Evolutionary conservation across 768 basidiomycete genomes (phyloP), one percentile per base, ranked within the genome.

Genomic region (Hypholoma sublateritium): DNA sequence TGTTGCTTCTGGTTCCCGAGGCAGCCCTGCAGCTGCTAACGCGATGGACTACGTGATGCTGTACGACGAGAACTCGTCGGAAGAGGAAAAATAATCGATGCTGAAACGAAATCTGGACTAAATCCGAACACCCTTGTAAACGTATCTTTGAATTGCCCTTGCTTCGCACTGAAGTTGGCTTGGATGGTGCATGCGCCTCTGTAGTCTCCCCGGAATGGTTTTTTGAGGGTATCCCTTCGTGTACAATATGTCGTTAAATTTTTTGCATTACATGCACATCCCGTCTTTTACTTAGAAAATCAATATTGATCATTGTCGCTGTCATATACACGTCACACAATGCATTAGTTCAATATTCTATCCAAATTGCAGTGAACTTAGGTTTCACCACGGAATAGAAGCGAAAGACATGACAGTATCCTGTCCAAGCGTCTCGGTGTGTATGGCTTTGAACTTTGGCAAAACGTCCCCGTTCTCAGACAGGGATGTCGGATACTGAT

Each of bases 41-140:
- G 28, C 28, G 9, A 69, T 80, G 60, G 88, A 90, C 59, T 91
- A 88, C 64, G 87, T 90, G 13, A 76, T 91, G 55, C 69, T 91
- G 56, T 91, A 88, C 60, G 89, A 89, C 65, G 85, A 84, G 58
- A 76, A 75, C 49, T 82, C 82, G 0, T 83, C 84, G 34, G 83
- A 80, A 47, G 65, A 65, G 53, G 60, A 58, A 56, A 53, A 45
- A 44, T 53, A 44, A 53, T 21, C 4, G 28, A 32, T 32, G 28
- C 28, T 32, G 28, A 9, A 32, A 32, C 9, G 28, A 32, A 16
- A 12, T 5, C 21, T 42, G 13, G 50, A 11, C 12, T 22, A 49
- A 42, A 49, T 39, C 17, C 17, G 24, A 22, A 22, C 19, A 53
- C 32, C n/a, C 28, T 44, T 53, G 53, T 46, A 53, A 35, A 44